These are phyloP conservation scores for Epichloe hybrida DNA, from an alignment of 2,329 filamentous ascomycete genomes.

Conservation along the genomic window DNA sequence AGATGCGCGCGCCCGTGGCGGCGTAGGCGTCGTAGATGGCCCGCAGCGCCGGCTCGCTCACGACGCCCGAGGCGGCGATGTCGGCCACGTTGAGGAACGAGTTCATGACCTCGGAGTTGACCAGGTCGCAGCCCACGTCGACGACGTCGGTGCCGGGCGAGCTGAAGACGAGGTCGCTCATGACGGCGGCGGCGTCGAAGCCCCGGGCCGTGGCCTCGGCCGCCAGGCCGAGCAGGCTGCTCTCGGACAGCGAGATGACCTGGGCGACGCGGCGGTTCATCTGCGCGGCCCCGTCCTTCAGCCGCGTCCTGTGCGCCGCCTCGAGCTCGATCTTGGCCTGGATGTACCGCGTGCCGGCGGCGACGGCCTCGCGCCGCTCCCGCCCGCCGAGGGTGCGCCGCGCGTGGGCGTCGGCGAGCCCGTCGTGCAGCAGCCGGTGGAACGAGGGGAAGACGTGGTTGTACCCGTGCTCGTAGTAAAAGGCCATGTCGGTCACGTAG, in stretches of 20 bases:
- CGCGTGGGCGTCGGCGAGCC: constrained; percentile 8
- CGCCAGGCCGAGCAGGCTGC: constrained; percentile 11
- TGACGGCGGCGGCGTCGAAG: constrained; percentile 10
- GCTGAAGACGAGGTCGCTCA: constrained; percentile 10
- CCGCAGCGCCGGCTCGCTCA: constrained; percentile 10
- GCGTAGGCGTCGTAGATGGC: constrained; percentile 11
- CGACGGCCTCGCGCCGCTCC: constrained; percentile 9
- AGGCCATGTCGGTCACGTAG: constrained; percentile 12
- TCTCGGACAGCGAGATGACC: constrained; percentile 9
- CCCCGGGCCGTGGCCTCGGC: constrained; percentile 9
- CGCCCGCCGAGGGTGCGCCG: constrained; percentile 7
- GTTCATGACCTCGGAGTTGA: constrained; percentile 12
- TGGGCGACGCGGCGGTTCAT: constrained; percentile 7
- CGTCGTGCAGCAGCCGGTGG: constrained; percentile 7
- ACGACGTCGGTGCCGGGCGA: constrained; percentile 11
- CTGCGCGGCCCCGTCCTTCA: constrained; percentile 2
- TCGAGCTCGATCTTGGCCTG: constrained; percentile 10
- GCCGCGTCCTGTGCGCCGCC: neutral
- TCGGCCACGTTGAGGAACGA: constrained; percentile 10
- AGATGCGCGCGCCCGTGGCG: constrained; percentile 13
- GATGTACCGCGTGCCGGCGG: constrained; percentile 7
- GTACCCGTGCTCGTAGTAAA: constrained; percentile 13
- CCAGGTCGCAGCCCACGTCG: constrained; percentile 11
- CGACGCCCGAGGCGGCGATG: constrained; percentile 8
- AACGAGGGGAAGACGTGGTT: constrained; percentile 10